phyloP scores from a whole-genome alignment of 352 stramenopile species.

The Globisporangium nunn region DNA sequence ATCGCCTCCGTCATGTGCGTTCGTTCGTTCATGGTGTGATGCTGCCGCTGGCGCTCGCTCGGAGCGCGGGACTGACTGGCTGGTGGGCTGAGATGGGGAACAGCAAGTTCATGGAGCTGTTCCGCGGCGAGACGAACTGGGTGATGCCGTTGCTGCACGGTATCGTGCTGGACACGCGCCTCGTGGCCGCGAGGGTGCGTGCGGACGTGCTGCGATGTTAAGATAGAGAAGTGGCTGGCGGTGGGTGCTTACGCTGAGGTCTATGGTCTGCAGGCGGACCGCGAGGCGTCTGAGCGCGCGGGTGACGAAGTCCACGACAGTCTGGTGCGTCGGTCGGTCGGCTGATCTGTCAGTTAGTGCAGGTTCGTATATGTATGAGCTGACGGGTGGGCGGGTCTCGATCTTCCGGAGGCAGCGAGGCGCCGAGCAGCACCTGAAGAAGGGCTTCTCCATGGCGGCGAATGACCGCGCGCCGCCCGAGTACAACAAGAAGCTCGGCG shows the following conservation, averaged over 20 bases:
- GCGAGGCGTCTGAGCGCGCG: conserved; percentile 46
- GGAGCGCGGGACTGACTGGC: no score
- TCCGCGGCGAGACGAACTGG: conserved; percentile 80
- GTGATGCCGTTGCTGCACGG: conserved; percentile 78
- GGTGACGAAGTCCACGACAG: conserved; percentile 76
- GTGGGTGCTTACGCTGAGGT: not conserved
- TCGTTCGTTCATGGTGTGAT: not conserved
- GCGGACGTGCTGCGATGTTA: no score
- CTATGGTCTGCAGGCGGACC: conserved; percentile 39
- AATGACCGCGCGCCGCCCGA: conserved; percentile 74
- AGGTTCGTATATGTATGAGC: no score
- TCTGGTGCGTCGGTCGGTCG: conserved; percentile 20
- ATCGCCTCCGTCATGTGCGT: conserved; percentile 66
- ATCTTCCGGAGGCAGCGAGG: conserved; percentile 23
- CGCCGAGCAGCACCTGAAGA: conserved; percentile 83
- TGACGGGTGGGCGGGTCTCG: no score
- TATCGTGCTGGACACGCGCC: conserved; percentile 70
- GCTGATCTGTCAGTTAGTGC: no score
- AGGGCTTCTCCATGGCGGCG: conserved; percentile 77
- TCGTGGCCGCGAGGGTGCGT: conserved; percentile 52
- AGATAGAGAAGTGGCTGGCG: no score
- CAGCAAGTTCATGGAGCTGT: conserved; percentile 86
- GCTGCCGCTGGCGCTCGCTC: no score
- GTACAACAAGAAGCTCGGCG: conserved; percentile 83
- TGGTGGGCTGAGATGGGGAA: no score